A percentile compares a stretch with the other conserved stretches of the same genome.
These are phyloP conservation scores for Rhodocollybia butyracea DNA, from an alignment of 768 basidiomycete species.

Conservation along the genomic window DNA sequence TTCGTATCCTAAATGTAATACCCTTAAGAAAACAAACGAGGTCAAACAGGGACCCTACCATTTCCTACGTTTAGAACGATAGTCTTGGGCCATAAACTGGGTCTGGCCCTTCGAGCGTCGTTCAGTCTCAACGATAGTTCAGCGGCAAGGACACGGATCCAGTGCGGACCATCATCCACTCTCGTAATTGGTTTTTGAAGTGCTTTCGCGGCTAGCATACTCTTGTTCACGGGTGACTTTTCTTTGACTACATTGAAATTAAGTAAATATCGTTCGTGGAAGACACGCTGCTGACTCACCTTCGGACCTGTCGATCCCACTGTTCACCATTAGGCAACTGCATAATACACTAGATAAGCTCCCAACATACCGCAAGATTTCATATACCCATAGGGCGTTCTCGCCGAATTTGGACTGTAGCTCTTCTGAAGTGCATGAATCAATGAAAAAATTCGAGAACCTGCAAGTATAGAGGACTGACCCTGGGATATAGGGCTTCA, in stretches of 20 bases:
- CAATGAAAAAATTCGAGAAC: not conserved
- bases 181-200: constrained; percentile 75
- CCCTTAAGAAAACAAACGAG: constrained; percentile 1
- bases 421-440: constrained; percentile 47
- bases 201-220: constrained; percentile 97
- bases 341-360: not conserved
- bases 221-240: constrained; percentile 76
- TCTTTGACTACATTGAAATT: constrained; percentile 65
- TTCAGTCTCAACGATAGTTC: constrained; percentile 84
- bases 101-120: constrained; percentile 70
- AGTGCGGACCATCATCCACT: constrained; percentile 75
- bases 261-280: constrained; percentile 6
- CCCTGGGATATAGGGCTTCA: constrained; percentile 57
- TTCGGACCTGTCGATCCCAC: constrained; percentile 87
- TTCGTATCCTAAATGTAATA: constrained; percentile 55
- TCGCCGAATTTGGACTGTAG: constrained; percentile 82
- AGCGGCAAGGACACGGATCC: constrained; percentile 89
- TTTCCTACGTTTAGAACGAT: constrained; percentile 76
- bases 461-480: constrained; percentile 21
- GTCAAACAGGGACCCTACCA: constrained; percentile 36
- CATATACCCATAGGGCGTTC: constrained; percentile 86
- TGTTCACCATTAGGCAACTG: constrained; percentile 21
- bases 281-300: constrained; percentile 40
- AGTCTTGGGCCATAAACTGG: constrained; percentile 90
- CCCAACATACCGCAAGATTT: constrained; percentile 69